Conservation (phyloP, 352 stramenopile species). For the Phytophthora podocarpi region DNA sequence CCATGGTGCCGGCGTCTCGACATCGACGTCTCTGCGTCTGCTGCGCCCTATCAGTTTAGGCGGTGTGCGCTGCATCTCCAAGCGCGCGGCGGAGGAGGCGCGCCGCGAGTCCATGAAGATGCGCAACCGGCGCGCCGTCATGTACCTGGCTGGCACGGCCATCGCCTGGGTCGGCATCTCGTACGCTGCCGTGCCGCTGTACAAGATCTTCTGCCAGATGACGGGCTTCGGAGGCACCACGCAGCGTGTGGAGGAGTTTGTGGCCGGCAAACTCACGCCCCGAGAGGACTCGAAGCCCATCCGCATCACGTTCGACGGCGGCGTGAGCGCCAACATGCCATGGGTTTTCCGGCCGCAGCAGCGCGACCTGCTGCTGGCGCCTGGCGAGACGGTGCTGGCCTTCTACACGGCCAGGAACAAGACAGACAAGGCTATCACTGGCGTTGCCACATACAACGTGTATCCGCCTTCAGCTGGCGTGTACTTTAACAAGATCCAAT, state of each 20-base stretch:
- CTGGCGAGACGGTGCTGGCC: slow-evolving; percentile 97
- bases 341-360: slow-evolving; percentile 98
- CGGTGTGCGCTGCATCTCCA: slow-evolving; percentile 50
- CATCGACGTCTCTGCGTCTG: slow-evolving; percentile 13
- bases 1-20: slow-evolving; percentile 14
- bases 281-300: slow-evolving; percentile 93
- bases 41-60: slow-evolving; percentile 9
- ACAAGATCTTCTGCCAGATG: slow-evolving; percentile 99
- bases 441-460: slow-evolving; percentile 99
- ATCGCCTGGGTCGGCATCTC: slow-evolving; percentile 94
- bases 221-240: slow-evolving; percentile 97
- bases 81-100: slow-evolving; percentile 50
- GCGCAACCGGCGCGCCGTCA: slow-evolving; percentile 90
- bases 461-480: slow-evolving; percentile 96
- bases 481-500: slow-evolving; percentile 99
- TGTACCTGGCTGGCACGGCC: slow-evolving; percentile 94
- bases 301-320: slow-evolving; percentile 96
- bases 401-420: slow-evolving; percentile 99
- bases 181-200: slow-evolving; percentile 98
- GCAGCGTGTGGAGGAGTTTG: slow-evolving; percentile 75
- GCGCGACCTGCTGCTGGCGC: slow-evolving; percentile 92
- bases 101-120: slow-evolving; percentile 70
- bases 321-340: slow-evolving; percentile 94
- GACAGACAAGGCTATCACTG: slow-evolving; percentile 97
- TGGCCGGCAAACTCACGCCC: slow-evolving; percentile 88